Conservation (phyloP, 2,329 filamentous ascomycete genomes). For the Colletotrichum camelliae region DNA sequence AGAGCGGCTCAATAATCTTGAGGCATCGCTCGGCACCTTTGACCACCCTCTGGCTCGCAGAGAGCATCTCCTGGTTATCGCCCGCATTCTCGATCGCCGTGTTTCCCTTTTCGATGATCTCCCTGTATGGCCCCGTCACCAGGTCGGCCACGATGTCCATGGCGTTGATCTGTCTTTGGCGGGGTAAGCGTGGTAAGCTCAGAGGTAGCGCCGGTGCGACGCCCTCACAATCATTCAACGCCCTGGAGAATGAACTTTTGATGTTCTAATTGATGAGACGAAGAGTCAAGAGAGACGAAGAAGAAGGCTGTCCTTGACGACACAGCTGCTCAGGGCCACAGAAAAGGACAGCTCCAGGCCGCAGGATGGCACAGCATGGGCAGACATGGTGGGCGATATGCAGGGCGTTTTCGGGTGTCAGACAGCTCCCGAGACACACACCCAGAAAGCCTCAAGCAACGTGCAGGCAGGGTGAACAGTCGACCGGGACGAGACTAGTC, state of each 20-base stretch:
- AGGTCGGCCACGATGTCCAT: constrained; percentile 50
- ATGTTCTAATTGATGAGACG: background rate
- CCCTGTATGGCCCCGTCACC: constrained; percentile 55
- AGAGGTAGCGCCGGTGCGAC: background rate
- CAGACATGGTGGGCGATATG: constrained; percentile 4
- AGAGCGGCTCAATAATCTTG: constrained; percentile 57
- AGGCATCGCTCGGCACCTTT: constrained; percentile 55
- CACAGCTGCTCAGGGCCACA: background rate
- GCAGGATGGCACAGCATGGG: background rate
- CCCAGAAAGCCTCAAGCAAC: background rate
- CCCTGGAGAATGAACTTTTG: too few relatives aligned
- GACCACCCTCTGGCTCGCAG: constrained; percentile 51
- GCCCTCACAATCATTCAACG: background rate
- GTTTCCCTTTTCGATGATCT: constrained; percentile 58
- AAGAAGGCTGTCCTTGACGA: background rate
- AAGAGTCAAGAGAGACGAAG: background rate
- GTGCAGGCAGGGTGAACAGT: background rate
- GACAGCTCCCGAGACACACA: constrained; percentile 12
- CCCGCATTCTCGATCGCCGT: constrained; percentile 53
- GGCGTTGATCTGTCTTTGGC: background rate
- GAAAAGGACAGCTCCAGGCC: constrained; percentile 3
- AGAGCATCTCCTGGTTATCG: constrained; percentile 51
- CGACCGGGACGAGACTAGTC: constrained; percentile 3
- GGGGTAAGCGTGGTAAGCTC: background rate
- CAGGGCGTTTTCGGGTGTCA: constrained; percentile 10